These are phyloP conservation scores for Sugiyamaella castrensis DNA, from an alignment of 1,139 yeast genomes.

Conservation along the genomic window DNA sequence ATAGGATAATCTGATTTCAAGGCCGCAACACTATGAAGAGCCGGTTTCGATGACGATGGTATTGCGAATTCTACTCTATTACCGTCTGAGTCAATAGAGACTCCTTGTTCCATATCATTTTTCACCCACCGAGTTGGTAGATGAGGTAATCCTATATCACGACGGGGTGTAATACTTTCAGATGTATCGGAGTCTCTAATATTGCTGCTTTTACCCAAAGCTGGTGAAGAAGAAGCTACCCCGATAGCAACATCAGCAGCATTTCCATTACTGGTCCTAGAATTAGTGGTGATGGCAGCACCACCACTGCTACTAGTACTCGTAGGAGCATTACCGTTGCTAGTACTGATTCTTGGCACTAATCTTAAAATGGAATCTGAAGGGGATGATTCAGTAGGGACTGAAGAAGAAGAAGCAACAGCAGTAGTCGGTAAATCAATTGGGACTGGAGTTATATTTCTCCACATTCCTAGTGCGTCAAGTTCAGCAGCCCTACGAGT, in stretches of 20 bases:
- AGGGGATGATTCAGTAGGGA: too few relatives aligned
- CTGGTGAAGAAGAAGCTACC: too few relatives aligned
- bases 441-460: background rate
- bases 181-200: background rate
- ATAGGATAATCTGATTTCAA: constrained; percentile 42
- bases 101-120: constrained; percentile 13
- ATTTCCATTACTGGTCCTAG: background rate
- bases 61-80: constrained; percentile 18
- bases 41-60: constrained; percentile 16
- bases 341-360: too few relatives aligned
- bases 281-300: background rate
- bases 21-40: constrained; percentile 18
- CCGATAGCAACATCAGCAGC: background rate
- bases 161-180: constrained; percentile 14
- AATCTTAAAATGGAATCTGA: too few relatives aligned
- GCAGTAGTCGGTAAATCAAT: background rate
- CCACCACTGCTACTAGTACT: too few relatives aligned
- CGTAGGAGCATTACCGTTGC: too few relatives aligned
- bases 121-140: constrained; percentile 29
- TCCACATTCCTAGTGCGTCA: constrained; percentile 17
- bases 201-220: background rate
- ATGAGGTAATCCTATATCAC: constrained; percentile 25
- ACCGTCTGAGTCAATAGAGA: constrained; percentile 17
- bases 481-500: constrained; percentile 29
- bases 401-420: background rate